Base-by-base conservation (phyloP, 139 green algal species). In the Mychonastes homosphaera region DNA sequence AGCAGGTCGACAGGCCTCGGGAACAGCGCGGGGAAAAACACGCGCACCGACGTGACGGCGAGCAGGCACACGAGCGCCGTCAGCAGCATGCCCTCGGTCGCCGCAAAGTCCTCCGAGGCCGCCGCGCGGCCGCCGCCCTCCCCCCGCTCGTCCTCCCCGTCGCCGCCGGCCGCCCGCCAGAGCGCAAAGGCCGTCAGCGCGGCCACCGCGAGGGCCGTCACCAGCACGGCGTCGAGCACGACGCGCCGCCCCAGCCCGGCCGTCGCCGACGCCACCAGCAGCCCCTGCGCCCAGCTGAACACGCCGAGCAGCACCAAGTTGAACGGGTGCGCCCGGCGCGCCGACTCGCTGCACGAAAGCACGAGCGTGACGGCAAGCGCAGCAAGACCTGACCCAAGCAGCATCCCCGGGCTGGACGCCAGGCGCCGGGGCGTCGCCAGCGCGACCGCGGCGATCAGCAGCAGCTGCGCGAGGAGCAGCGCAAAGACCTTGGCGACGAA, bases 401-500 rank as follows among this genome's bases (percentile, higher is more conserved):
- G 38, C 0, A 67, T 50, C 57, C 64, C 73, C 9, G 57, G 61
- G 63, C 79, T 77, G 36, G 35, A 21, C 0, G 39, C 32, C 26
- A 82, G n/a, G 36, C 62, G 77, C 8, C 35, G 32, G 27, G 67
- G 65, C 0, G 59, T 51, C 18, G 47, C 29, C 5, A 41, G 44
- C 10, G 63, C 64, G 6, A 70, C 56, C 18, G 41, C 56, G 0
- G 64, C 73, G 8, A 67, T 79, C 3, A 78, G 53, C 23, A 53
- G 44, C 44, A 82, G 62, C 61, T 82, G 75, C 13, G 62, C 38
- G 0, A 51, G 38, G 6, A 82, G 30, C n/a, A 82, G 44, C 32
- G 57, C 61, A 23, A 78, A 64, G 18, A 81, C 70, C 35, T 74
- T 76, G 4, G 63, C 54, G 7, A 81, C 43, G 43, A 78, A 81